Base-by-base conservation (phyloP, 331 rosid species). In the Spiraea crenata region DNA sequence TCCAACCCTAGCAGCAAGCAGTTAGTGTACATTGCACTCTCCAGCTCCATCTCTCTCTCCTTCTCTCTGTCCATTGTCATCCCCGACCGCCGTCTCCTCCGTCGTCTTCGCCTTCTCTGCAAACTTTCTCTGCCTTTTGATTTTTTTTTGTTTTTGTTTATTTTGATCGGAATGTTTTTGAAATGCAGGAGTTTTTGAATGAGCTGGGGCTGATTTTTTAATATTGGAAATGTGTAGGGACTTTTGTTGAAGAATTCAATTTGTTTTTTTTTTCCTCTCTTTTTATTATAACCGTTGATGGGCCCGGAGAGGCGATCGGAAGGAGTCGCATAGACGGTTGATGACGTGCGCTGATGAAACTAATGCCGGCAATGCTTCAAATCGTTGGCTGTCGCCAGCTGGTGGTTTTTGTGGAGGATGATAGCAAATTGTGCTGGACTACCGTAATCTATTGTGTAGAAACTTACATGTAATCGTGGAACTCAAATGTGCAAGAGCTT, bases 41-140 rank as follows among this genome's bases (percentile, higher is more conserved):
- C 99, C 0, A 95, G 90, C 88, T 95, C 99, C 44, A 89, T 89
- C 85, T 95, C 99, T 82, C 99, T 82, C 88, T 95, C 99, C 80
- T 95, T 95, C 82, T 95, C 97, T 83, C 99, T 86, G 82, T 91
- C 99, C 99, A 95, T 91, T 84, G 99, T 91, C 97, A 93, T 93
- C 78, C 69, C 91, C 87, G 5, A 15, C 55, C 42, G 2, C 66
- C 49, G 79, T 49, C 82, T 75, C 82, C 66, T 77, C 50, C 74
- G 17, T 69, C 5, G 75, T 59, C 65, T 45, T 60, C 55, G 59
- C 50, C 72, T 80, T 76, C 52, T 59, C 64, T 67, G 20, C 31
- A 25, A 25, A 25, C 31, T 9, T 41, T 40, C 73, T 67, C 61
- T 39, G 42, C 55, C 49, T 62, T 69, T 19, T 75, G 35, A 31